phyloP scores from a whole-genome alignment of 495 filamentous ascomycete species.

The Aspergillus homomorphus region DNA sequence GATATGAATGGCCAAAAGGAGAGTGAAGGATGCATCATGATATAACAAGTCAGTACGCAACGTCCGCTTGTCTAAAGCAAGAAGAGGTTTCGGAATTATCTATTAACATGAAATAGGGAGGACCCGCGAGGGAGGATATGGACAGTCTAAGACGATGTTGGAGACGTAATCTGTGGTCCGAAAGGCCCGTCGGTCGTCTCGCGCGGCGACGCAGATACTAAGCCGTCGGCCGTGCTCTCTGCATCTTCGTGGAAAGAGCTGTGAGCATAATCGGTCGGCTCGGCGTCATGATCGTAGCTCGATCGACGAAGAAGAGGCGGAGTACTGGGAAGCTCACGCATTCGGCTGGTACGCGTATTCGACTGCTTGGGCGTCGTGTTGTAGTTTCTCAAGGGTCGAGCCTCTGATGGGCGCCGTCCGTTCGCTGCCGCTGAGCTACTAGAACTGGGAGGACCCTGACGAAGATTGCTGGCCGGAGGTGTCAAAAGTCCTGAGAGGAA shows the following conservation, averaged over 20 bases:
- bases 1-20: conserved; percentile 10
- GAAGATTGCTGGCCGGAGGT: conserved; percentile 67
- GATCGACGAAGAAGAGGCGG: conserved; percentile 66
- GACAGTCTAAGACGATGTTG: conserved; percentile 23
- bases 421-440: conserved; percentile 47
- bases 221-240: conserved; percentile 40
- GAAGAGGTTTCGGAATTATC: conserved; percentile 17
- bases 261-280: conserved; percentile 40
- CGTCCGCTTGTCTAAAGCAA: not conserved
- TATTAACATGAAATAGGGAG: conserved; percentile 6
- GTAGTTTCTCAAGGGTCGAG: conserved; percentile 35
- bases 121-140: not conserved
- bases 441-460: conserved; percentile 47
- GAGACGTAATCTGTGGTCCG: conserved; percentile 33
- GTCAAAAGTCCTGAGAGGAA: conserved; percentile 79
- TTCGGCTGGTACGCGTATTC: conserved; percentile 34
- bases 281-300: conserved; percentile 72
- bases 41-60: conserved; percentile 14
- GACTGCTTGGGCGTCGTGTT: conserved; percentile 31
- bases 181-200: conserved; percentile 34
- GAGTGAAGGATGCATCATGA: conserved; percentile 14
- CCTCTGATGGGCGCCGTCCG: conserved; percentile 38
- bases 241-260: conserved; percentile 36
- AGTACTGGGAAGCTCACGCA: conserved; percentile 53
- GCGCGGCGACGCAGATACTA: conserved; percentile 39